Base-by-base conservation (phyloP, 352 stramenopile species). In the Blastocystis sp. region DNA sequence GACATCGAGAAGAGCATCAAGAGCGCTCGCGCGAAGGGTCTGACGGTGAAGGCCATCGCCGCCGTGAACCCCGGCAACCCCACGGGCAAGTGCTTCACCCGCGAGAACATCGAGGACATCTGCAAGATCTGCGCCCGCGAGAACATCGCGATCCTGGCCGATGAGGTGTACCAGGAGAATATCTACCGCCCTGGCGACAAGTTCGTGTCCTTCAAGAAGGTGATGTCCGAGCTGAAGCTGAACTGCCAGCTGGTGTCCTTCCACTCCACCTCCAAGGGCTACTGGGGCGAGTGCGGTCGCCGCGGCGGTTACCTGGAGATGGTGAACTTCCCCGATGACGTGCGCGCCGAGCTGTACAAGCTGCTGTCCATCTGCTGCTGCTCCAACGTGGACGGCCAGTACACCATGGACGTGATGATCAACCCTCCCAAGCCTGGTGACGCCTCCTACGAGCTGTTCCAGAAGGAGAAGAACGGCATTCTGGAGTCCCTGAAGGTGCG, bases 91-190 rank as follows among this genome's bases (percentile, higher is more conserved):
- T 98, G 88, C 84, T 89, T 95, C 43, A 92, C 92, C 88, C 78
- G 89, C 17, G 90, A 95, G 70, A 96, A 96, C 89, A 95, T 98
- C 59, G 90, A 95, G 77, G 93, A 96, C 89, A 97, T 99, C 88
- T 94, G 98, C 76, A 90, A 93, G 77, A 98, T 98, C 82, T 98
- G 95, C 90, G 92, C 94, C 80, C 90, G 94, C 67, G 92, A 98
- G 86, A 92, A 96, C 84, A 92, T 99, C 45, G 92, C 98, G 45
- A 91, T 99, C 67, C 90, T 99, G 76, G 95, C 96, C 0, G 97
- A 99, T 89, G 96, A 99, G 91, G 97, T 99, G 23, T 99, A 99
- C 91, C 97, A 99, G 90, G 95, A 98, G 89, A 98, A 98, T 92
- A 94, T 98, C 65, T 98, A 98, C 89, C 41, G 76, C 17, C 61